Percentiles rank a stretch among this genome's conserved stretches.
Conservation (phyloP, 306 rosid species). For the Carpinus fangiana region DNA sequence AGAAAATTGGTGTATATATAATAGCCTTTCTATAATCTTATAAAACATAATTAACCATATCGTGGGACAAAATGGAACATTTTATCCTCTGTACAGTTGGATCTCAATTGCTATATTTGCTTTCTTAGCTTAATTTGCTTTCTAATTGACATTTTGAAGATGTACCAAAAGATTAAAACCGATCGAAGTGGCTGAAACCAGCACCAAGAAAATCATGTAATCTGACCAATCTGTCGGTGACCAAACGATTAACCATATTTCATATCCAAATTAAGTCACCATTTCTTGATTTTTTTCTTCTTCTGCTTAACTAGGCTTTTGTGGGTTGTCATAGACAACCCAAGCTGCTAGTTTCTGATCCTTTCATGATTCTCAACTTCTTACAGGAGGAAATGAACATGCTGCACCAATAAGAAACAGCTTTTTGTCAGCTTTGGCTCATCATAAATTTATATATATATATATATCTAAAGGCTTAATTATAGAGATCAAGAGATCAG, state of each 20-base stretch:
- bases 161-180: background rate
- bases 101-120: slow-evolving; percentile 2
- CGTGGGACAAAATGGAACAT: background rate
- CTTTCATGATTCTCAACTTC: slow-evolving; percentile 65
- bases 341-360: slow-evolving; percentile 67
- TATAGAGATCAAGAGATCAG: background rate
- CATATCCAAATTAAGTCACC: too few relatives aligned
- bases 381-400: slow-evolving; percentile 70
- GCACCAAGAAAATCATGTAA: background rate
- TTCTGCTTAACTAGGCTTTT: background rate
- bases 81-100: slow-evolving; percentile 30
- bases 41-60: background rate
- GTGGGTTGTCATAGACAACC: slow-evolving; percentile 34
- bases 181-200: background rate
- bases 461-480: too few relatives aligned
- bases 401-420: slow-evolving; percentile 30
- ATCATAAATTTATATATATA: too few relatives aligned
- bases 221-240: background rate
- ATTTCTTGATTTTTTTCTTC: background rate
- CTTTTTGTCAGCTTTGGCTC: slow-evolving; percentile 7
- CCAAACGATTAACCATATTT: background rate
- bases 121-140: background rate
- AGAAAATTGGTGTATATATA: background rate
- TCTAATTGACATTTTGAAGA: background rate
- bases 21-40: background rate